Evolutionary conservation across 257 asterid genomes (phyloP).

Genomic region (Solanum sparsipilum): DNA sequence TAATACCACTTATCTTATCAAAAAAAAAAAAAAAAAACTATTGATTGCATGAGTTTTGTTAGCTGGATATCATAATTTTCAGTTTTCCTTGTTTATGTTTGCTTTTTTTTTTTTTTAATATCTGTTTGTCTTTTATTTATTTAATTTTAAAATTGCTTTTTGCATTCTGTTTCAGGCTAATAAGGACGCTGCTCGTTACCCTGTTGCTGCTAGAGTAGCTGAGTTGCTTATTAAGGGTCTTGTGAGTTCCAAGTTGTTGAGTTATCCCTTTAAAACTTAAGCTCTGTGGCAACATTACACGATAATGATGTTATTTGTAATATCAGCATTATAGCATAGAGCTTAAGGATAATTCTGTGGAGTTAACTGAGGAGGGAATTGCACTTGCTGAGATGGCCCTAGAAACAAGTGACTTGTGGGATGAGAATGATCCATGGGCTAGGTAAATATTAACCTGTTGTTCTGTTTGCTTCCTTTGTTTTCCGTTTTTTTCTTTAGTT

Average conservation of each 20-base stretch:
- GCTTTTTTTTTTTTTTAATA: not conserved
- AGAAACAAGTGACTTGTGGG: conserved; percentile 92
- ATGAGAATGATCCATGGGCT: conserved; percentile 99
- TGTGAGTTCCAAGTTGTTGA: conserved; percentile 32
- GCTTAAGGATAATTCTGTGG: conserved; percentile 89
- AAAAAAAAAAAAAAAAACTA: too few species aligned
- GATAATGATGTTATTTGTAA: conserved; percentile 5
- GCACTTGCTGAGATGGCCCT: conserved; percentile 87
- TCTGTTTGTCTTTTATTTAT: not conserved
- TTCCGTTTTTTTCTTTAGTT: not conserved
- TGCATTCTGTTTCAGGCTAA: conserved; percentile 43
- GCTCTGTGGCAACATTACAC: not conserved
- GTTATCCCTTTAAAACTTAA: not conserved
- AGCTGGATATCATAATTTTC: not conserved
- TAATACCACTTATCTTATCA: too few species aligned
- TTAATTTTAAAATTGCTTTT: not conserved
- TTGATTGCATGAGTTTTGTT: not conserved
- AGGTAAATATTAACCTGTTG: conserved; percentile 36
- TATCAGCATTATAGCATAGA: conserved; percentile 83
- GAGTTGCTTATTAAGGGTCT: conserved; percentile 64
- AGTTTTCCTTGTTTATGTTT: not conserved
- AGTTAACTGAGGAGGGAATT: conserved; percentile 93
- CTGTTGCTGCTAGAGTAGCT: conserved; percentile 93
- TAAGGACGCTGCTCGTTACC: conserved; percentile 83
- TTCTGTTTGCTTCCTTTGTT: not conserved